Percentiles rank a stretch among this genome's conserved stretches.
These are phyloP conservation scores for Saksenaea oblongispora DNA, from an alignment of 371 early-diverging fungal genomes.

Conservation along the genomic window DNA sequence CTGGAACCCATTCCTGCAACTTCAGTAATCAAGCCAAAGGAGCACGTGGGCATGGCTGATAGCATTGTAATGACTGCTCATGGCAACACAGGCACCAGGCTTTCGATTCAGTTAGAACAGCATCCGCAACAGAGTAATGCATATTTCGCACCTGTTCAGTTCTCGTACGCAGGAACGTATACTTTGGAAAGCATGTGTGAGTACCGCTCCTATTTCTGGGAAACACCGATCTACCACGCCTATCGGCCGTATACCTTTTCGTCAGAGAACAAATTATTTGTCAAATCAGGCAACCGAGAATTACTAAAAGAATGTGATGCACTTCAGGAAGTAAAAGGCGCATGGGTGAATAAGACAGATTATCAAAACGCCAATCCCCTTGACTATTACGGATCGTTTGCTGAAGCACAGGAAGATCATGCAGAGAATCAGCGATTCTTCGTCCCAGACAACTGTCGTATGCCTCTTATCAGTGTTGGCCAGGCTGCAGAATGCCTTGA, in stretches of 20 bases:
- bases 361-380: constrained; percentile 21
- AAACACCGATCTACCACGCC: constrained; percentile 32
- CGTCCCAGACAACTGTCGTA: constrained; percentile 36
- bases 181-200: constrained; percentile 27
- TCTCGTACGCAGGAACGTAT: constrained; percentile 35
- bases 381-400: constrained; percentile 40
- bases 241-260: constrained; percentile 33
- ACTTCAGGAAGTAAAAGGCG: constrained; percentile 15
- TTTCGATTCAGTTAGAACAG: constrained; percentile 32
- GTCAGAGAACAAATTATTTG: constrained; percentile 32
- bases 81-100: constrained; percentile 21
- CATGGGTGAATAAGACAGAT: constrained; percentile 30
- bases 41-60: constrained; percentile 38
- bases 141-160: constrained; percentile 37
- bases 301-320: constrained; percentile 13
- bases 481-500: constrained; percentile 37
- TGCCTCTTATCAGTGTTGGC: constrained; percentile 35
- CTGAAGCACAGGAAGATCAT: constrained; percentile 31
- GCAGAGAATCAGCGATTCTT: constrained; percentile 25
- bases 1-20: constrained; percentile 41
- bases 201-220: constrained; percentile 47
- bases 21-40: constrained; percentile 29
- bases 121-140: constrained; percentile 31
- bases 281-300: constrained; percentile 8
- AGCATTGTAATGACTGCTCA: constrained; percentile 36